phyloP scores from a whole-genome alignment of 495 filamentous ascomycete species.

The Recurvomyces mirabilis region DNA sequence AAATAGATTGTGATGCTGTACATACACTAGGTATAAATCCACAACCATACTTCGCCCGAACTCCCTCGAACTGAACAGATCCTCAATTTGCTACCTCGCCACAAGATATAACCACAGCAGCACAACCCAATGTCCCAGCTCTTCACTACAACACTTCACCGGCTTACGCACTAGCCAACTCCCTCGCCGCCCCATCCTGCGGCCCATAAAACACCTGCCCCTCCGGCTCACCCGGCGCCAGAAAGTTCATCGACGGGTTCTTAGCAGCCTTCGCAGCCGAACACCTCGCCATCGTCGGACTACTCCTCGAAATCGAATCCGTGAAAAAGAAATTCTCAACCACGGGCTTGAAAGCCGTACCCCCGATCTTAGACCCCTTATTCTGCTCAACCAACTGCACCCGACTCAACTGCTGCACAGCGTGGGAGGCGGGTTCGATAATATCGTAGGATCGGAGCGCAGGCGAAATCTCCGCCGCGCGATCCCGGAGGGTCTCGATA shows the following conservation, averaged over 20 bases:
- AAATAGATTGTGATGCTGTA: too few species aligned
- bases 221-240: constrained; percentile 54
- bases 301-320: constrained; percentile 88
- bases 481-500: constrained; percentile 70
- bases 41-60: too few species aligned
- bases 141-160: too few species aligned
- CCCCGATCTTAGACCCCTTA: constrained; percentile 61
- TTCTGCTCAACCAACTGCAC: constrained; percentile 91
- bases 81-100: too few species aligned
- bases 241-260: constrained; percentile 70
- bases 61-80: too few species aligned
- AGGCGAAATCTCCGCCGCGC: constrained; percentile 91
- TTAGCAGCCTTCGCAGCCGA: constrained; percentile 64
- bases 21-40: too few species aligned
- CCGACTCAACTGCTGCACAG: constrained; percentile 62
- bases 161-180: too few species aligned
- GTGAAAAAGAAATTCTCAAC: constrained; percentile 97
- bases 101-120: too few species aligned
- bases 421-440: constrained; percentile 54
- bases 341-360: constrained; percentile 61
- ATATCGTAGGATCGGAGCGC: constrained; percentile 81
- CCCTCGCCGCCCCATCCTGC: too few species aligned
- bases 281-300: constrained; percentile 93
- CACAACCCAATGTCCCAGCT: too few species aligned
- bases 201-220: constrained; percentile 19